Conservation (phyloP, 148 eudicot species). For the Nepenthes gracilis region DNA sequence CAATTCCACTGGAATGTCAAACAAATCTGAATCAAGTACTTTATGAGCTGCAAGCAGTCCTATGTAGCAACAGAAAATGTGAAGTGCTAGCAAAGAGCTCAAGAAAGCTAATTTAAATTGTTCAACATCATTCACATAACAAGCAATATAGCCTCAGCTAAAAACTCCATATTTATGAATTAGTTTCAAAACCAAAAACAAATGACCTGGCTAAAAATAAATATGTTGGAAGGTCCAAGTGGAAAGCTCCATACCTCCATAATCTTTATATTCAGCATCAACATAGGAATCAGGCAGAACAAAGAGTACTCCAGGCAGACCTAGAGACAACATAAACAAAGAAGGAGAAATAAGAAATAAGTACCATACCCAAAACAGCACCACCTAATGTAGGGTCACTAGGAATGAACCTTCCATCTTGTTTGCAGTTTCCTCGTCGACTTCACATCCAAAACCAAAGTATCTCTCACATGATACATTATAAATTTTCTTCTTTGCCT, state of each 20-base stretch:
- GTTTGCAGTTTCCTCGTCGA: slow-evolving; percentile 92
- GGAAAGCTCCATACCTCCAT: slow-evolving; percentile 54
- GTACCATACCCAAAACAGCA: background rate
- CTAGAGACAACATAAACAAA: slow-evolving; percentile 21
- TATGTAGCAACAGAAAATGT: too few species aligned
- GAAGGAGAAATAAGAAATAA: background rate
- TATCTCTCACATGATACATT: slow-evolving; percentile 92
- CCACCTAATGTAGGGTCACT: background rate
- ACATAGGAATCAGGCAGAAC: slow-evolving; percentile 98
- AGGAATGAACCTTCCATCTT: slow-evolving; percentile 76
- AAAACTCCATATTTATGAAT: too few species aligned
- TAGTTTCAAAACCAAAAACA: too few species aligned
- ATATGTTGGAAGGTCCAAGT: background rate
- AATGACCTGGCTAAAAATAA: too few species aligned
- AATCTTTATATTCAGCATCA: slow-evolving; percentile 92
- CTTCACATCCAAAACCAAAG: slow-evolving; percentile 92
- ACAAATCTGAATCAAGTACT: too few species aligned
- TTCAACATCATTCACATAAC: too few species aligned
- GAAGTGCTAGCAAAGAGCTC: too few species aligned
- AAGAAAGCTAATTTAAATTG: too few species aligned
- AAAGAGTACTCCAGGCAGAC: slow-evolving; percentile 82
- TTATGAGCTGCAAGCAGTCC: too few species aligned
- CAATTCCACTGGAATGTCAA: too few species aligned
- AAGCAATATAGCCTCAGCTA: too few species aligned
- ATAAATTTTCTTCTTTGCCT: slow-evolving; percentile 85